Evolutionary conservation across 805 yeast species (phyloP), one percentile per base, ranked within the genome.

Genomic region (Yamadazyma philogaea): DNA sequence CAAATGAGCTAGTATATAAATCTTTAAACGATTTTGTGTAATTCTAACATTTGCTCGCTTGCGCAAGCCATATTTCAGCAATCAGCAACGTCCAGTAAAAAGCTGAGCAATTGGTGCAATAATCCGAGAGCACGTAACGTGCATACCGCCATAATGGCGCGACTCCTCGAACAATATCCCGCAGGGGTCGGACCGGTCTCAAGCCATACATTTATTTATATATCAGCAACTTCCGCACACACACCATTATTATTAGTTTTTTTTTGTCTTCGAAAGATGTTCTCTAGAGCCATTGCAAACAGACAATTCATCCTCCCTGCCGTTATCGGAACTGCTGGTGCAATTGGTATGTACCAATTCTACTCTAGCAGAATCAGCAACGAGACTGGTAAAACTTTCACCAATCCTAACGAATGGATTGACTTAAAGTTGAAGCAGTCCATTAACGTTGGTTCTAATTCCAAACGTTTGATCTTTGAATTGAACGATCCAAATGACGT

Each of bases 391-490:
- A 72, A 69, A 40, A 71, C 81, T 27, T 80, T 84, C 64, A 70
- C 64, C 37, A 86, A 84, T 47, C 81, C 78, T 43, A 79, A 75
- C 53, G 72, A 78, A 53, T 85, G 90, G 90, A 60, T 83, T 46
- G 89, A 84, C 63, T 72, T 86, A 58, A 82, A 82, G 57, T 63
- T 77, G 42, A 64, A 72, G 54, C 66, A 70, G 40, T 56, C 70
- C 39, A 66, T 66, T 52, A 73, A 78, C 19, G 59, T 82, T 30
- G 77, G 87, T 14, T 61, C 70, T 22, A 82, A 84, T 65, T 75
- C 91, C 56, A 84, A 79, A 64, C 75, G 78, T 54, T 76, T 85
- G 57, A 74, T 79, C 18, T 87, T 90, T 55, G 82, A 78, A 47
- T 77, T 89, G 52, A 85, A 86, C 28, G 62, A 74, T 40, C 61